Percentiles rank a stretch among this genome's conserved stretches.
phyloP scores from a whole-genome alignment of 495 filamentous ascomycete species.

The Aspergillus cavernicola region DNA sequence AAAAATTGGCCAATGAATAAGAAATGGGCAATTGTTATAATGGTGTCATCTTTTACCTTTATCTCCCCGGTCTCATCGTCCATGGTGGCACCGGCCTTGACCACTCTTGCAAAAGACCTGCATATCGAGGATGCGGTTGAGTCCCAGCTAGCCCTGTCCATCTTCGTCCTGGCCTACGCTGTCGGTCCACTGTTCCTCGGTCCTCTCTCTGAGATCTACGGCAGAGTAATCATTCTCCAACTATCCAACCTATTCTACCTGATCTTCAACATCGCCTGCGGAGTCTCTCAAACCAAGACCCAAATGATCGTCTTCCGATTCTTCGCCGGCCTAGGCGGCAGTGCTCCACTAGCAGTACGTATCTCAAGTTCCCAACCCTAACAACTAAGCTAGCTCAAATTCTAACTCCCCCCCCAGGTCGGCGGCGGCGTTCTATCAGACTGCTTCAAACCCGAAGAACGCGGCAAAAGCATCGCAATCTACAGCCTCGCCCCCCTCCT shows the following conservation, averaged over 20 bases:
- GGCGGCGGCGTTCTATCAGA: conserved; percentile 62
- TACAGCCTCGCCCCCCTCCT: conserved; percentile 65
- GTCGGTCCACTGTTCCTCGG: conserved; percentile 66
- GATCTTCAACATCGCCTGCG: conserved; percentile 55
- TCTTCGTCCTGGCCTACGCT: conserved; percentile 75
- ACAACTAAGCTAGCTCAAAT: too few relatives aligned
- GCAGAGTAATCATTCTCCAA: conserved; percentile 59
- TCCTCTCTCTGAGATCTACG: conserved; percentile 73
- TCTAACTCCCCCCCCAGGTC: conserved; percentile 25
- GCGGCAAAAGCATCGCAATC: conserved; percentile 60
- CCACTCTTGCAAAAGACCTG: conserved; percentile 54
- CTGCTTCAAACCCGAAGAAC: conserved; percentile 58
- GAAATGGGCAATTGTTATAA: conserved; percentile 62
- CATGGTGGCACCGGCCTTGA: conserved; percentile 69
- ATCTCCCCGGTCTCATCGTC: conserved; percentile 69
- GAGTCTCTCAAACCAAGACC: conserved; percentile 44
- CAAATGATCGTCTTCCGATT: conserved; percentile 56
- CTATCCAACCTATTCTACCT: conserved; percentile 64
- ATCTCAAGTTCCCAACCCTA: too few relatives aligned
- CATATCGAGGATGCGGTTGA: conserved; percentile 53
- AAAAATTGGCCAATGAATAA: conserved; percentile 52
- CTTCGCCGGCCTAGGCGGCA: conserved; percentile 55
- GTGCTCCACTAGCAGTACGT: conserved; percentile 49
- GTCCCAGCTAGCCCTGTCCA: conserved; percentile 58
- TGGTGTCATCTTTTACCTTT: conserved; percentile 62